Evolutionary conservation across 306 rosid genomes (phyloP).

Genomic region (Trichosanthes cucumerina): DNA sequence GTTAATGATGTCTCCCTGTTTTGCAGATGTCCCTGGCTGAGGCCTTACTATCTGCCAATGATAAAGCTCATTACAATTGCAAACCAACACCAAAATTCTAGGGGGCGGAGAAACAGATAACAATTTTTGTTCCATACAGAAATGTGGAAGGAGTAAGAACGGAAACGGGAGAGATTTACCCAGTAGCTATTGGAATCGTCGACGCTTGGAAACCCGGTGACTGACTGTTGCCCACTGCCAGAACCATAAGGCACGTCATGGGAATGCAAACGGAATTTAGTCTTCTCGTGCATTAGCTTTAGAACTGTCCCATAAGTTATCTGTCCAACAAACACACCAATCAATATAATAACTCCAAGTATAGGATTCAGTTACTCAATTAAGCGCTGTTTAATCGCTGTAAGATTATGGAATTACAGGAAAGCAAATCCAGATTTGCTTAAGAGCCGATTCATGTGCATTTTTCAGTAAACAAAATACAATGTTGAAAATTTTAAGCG

Average conservation of each 20-base stretch:
- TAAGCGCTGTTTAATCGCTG: neutral
- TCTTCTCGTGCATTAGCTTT: slow-evolving; percentile 90
- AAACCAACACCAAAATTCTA: neutral
- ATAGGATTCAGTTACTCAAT: neutral
- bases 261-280: slow-evolving; percentile 84
- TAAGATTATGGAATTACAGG: neutral
- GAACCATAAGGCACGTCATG: slow-evolving; percentile 99
- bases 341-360: neutral
- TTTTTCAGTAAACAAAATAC: neutral
- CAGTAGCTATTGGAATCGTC: slow-evolving; percentile 96
- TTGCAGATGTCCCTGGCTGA: slow-evolving; percentile 49
- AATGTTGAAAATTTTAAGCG: neutral
- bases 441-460: neutral
- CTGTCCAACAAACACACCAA: slow-evolving; percentile 22
- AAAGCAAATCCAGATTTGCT: neutral
- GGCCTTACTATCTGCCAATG: slow-evolving; percentile 67
- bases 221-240: slow-evolving; percentile 99
- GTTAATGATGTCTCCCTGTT: slow-evolving; percentile 77
- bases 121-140: neutral
- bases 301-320: slow-evolving; percentile 74
- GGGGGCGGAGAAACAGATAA: neutral
- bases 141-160: neutral
- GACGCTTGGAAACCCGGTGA: slow-evolving; percentile 77
- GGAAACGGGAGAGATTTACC: slow-evolving; percentile 31
- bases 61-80: neutral